Evolutionary conservation across 2,329 filamentous ascomycete species (phyloP).

Genomic region (Xylaria sp.): DNA sequence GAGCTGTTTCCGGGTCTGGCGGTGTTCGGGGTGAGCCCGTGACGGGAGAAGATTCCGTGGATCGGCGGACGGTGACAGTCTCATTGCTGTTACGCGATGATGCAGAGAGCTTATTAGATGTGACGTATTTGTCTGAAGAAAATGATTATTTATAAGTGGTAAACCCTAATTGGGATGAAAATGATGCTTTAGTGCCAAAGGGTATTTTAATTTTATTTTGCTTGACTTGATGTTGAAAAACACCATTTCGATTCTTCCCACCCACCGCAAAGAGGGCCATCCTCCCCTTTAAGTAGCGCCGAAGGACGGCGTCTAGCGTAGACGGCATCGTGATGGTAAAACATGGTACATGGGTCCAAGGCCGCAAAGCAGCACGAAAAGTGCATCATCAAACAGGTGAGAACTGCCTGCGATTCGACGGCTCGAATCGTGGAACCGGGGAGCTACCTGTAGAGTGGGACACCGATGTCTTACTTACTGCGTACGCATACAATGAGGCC

Average conservation of each 20-base stretch:
- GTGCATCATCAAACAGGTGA: constrained; percentile 17
- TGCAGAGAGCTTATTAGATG: not conserved
- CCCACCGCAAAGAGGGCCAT: not conserved
- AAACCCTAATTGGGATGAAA: not conserved
- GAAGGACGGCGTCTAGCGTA: not conserved
- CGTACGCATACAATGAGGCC: not conserved
- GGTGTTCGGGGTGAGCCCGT: constrained; percentile 53
- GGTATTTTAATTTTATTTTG: not conserved
- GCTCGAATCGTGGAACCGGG: not conserved
- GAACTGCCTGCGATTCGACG: constrained; percentile 17
- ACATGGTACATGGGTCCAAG: constrained; percentile 6
- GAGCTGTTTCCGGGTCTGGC: constrained; percentile 51
- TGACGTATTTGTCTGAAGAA: not conserved
- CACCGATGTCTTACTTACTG: not conserved
- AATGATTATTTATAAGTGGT: not conserved
- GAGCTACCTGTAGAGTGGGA: not conserved
- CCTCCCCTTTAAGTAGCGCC: constrained; percentile 9
- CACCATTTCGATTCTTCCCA: not conserved
- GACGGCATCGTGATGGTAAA: constrained; percentile 12
- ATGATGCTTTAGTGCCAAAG: not conserved
- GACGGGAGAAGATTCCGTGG: constrained; percentile 50
- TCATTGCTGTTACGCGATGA: constrained; percentile 21
- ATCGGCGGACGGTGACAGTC: constrained; percentile 28
- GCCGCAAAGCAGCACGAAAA: not conserved
- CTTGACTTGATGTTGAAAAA: not conserved